Percentiles rank a stretch among this genome's conserved stretches.
Evolutionary conservation across 805 yeast species (phyloP).

Genomic region (Brettanomyces nanus): DNA sequence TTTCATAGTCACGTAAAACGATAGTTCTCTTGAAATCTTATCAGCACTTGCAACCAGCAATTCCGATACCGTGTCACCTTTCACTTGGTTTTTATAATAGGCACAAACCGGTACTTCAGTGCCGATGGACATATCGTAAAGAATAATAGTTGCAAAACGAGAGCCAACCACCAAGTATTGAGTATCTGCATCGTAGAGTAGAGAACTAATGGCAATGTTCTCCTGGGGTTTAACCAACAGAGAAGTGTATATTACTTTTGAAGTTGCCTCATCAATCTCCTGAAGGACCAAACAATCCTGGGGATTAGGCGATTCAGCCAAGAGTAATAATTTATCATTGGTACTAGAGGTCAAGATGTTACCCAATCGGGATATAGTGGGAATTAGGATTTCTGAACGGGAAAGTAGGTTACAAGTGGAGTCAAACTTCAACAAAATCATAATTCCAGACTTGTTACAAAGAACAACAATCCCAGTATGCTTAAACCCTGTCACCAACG

Average conservation of each 20-base stretch:
- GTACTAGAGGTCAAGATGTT: constrained; percentile 35
- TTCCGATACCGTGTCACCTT: constrained; percentile 63
- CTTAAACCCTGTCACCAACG: constrained; percentile 20
- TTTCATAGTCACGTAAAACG: constrained; percentile 44
- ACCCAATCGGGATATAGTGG: constrained; percentile 33
- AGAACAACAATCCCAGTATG: constrained; percentile 17
- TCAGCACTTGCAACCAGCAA: constrained; percentile 23
- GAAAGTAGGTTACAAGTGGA: constrained; percentile 24
- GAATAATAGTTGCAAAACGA: constrained; percentile 56
- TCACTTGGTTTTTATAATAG: constrained; percentile 39
- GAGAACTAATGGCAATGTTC: constrained; percentile 51
- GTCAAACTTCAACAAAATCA: constrained; percentile 35
- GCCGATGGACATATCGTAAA: constrained; percentile 41
- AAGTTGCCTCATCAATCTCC: constrained; percentile 24
- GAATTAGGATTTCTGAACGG: constrained; percentile 16
- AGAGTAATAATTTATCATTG: constrained; percentile 26
- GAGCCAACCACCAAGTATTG: constrained; percentile 57
- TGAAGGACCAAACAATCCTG: constrained; percentile 41
- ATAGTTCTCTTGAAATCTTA: constrained; percentile 6
- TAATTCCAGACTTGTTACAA: constrained; percentile 32
- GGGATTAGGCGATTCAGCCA: constrained; percentile 66
- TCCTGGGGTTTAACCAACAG: constrained; percentile 20
- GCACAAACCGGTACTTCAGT: constrained; percentile 17
- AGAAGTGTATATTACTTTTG: constrained; percentile 15
- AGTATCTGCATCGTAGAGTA: constrained; percentile 32